Conservation (phyloP, 805 yeast genomes). For the Yamadazyma insecticola region DNA sequence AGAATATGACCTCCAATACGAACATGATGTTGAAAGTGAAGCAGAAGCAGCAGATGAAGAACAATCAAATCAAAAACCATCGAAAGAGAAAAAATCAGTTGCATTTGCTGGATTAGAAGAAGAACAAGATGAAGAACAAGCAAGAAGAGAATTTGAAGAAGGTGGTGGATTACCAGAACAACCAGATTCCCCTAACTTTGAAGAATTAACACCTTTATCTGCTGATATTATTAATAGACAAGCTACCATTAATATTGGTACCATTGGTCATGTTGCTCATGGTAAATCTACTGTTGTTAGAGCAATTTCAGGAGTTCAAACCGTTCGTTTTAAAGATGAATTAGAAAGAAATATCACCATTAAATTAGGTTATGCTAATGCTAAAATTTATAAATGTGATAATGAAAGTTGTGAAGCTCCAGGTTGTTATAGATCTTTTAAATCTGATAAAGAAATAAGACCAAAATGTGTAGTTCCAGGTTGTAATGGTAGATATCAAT, state of each 20-base stretch:
- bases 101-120: conserved; percentile 71
- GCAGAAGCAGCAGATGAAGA: conserved; percentile 44
- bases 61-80: conserved; percentile 34
- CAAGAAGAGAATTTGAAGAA: conserved; percentile 85
- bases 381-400: conserved; percentile 93
- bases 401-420: conserved; percentile 87
- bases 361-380: conserved; percentile 97
- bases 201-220: conserved; percentile 76
- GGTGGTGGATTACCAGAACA: conserved; percentile 99
- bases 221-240: conserved; percentile 98
- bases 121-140: conserved; percentile 69
- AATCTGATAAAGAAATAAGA: conserved; percentile 89
- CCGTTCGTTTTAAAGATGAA: conserved; percentile 98
- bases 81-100: conserved; percentile 61
- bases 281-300: conserved; percentile 92
- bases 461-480: conserved; percentile 91
- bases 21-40: conserved; percentile 44
- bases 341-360: conserved; percentile 98
- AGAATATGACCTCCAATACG: conserved; percentile 44
- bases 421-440: conserved; percentile 89
- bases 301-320: conserved; percentile 97
- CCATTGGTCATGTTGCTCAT: conserved; percentile 95
- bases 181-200: conserved; percentile 83
- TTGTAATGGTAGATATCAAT: conserved; percentile 81
- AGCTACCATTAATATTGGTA: conserved; percentile 98